Percentiles rank a stretch among this genome's conserved stretches.
phyloP scores from a whole-genome alignment of 139 green algal genomes.

The Coelastrella sp. region DNA sequence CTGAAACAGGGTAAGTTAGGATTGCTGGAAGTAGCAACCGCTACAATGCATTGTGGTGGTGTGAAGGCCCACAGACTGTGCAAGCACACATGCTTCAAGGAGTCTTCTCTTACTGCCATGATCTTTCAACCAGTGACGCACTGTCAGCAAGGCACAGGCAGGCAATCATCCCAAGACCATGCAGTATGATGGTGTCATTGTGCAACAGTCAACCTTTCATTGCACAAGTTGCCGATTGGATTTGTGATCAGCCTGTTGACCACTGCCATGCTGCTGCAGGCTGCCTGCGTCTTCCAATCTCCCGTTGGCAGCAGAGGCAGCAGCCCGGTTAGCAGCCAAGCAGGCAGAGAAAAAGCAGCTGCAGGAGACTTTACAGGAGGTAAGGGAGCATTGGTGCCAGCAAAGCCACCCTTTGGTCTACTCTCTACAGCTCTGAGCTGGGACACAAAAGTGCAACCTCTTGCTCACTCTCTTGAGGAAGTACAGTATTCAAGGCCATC shows the following conservation, averaged over 20 bases:
- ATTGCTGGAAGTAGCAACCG: background rate
- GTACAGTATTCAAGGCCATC: background rate
- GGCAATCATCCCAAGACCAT: too few relatives aligned
- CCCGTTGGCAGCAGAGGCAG: constrained; percentile 18
- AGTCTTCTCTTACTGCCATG: too few relatives aligned
- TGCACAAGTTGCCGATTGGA: background rate
- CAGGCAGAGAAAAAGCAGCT: constrained; percentile 39
- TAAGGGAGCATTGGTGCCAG: background rate
- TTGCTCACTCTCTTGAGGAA: background rate
- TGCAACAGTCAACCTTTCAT: background rate
- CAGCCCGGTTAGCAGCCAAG: constrained; percentile 37
- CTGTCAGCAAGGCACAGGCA: background rate
- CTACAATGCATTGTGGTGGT: too few relatives aligned
- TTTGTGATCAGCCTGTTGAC: background rate
- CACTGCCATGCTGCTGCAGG: background rate
- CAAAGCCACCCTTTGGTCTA: background rate
- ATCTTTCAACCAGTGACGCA: background rate
- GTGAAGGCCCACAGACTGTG: background rate
- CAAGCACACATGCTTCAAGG: background rate
- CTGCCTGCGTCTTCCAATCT: background rate
- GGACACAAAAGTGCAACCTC: background rate
- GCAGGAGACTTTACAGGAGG: constrained; percentile 24
- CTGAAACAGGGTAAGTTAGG: background rate
- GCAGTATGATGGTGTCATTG: background rate
- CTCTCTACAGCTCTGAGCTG: background rate